Conservation (phyloP, 257 asterid genomes). For the Solanum medicagineum region DNA sequence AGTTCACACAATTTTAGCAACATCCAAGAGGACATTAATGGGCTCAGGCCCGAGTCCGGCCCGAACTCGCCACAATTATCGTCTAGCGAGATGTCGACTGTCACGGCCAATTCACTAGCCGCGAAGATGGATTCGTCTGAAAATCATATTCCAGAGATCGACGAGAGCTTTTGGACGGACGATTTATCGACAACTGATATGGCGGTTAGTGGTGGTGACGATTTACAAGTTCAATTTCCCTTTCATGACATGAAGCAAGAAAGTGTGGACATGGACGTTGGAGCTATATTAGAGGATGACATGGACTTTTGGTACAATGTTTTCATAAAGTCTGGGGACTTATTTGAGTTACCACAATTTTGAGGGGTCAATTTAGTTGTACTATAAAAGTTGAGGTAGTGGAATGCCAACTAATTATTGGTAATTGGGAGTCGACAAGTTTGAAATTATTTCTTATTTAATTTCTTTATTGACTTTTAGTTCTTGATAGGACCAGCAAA, state of each 20-base stretch:
- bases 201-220: background rate
- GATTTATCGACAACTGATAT: constrained; percentile 17
- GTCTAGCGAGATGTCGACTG: constrained; percentile 53
- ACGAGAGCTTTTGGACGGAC: constrained; percentile 63
- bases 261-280: constrained; percentile 1
- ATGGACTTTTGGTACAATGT: constrained; percentile 82
- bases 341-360: constrained; percentile 61
- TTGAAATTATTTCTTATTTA: background rate
- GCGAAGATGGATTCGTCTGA: constrained; percentile 29
- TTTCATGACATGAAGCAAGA: background rate
- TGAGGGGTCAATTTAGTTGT: constrained; percentile 20
- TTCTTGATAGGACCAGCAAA: background rate
- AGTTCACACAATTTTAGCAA: background rate
- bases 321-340: constrained; percentile 47
- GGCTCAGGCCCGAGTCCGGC: background rate
- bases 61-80: constrained; percentile 30
- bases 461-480: background rate
- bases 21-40: background rate
- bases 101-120: constrained; percentile 20
- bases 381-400: background rate
- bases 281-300: constrained; percentile 22
- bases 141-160: constrained; percentile 28
- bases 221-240: constrained; percentile 10
- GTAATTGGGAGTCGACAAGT: background rate
- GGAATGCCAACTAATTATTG: background rate